Evolutionary conservation across 148 eudicot species (phyloP).

Genomic region (Fagopyrum homotropicum): DNA sequence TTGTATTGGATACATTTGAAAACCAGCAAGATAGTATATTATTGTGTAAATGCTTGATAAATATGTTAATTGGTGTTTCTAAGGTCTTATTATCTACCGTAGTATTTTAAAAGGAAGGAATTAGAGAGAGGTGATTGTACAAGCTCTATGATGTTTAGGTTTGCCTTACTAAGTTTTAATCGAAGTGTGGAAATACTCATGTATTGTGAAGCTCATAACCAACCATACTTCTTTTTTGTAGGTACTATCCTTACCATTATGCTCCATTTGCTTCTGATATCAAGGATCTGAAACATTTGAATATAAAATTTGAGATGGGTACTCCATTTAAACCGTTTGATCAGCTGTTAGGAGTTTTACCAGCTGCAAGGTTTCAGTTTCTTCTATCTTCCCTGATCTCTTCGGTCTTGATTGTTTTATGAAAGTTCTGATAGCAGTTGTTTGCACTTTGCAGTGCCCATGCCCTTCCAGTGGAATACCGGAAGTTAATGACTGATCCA

Average conservation of each 20-base stretch:
- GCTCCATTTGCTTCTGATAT: constrained; percentile 99
- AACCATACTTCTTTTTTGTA: constrained; percentile 20
- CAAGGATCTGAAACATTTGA: constrained; percentile 53
- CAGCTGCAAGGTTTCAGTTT: constrained; percentile 77
- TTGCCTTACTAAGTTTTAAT: neutral
- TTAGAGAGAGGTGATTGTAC: neutral
- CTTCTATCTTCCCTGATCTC: constrained; percentile 3
- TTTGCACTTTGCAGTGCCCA: constrained; percentile 54
- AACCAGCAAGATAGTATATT: no score
- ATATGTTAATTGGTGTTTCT: neutral
- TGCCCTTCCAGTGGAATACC: constrained; percentile 87
- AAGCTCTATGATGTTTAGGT: neutral
- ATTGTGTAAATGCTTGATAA: neutral
- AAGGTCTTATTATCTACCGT: neutral
- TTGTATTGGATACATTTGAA: no score
- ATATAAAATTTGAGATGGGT: constrained; percentile 76
- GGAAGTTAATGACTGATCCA: constrained; percentile 87
- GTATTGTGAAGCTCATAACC: neutral
- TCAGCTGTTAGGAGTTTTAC: constrained; percentile 92
- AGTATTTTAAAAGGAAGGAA: neutral
- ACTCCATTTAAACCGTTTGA: constrained; percentile 91
- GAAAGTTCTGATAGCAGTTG: neutral
- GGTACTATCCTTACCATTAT: constrained; percentile 99
- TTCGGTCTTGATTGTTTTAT: neutral
- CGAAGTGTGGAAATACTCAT: neutral